Conservation (phyloP, 208 protist genomes). For the Crithidia acanthocephali region DNA sequence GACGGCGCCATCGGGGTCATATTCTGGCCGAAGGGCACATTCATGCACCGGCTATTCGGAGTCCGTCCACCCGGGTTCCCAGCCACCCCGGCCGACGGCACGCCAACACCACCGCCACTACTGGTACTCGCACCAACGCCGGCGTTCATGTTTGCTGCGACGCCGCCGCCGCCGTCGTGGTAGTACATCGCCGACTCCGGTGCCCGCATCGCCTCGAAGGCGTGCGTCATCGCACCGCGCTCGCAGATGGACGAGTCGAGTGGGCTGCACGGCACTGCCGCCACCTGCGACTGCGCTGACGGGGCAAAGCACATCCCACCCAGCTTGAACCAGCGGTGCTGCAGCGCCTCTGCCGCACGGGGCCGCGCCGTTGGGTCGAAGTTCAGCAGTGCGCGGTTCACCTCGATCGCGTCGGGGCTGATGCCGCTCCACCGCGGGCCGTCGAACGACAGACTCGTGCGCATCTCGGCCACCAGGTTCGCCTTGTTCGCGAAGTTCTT, state of each 20-base stretch:
- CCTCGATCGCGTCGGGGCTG: slow-evolving; percentile 53
- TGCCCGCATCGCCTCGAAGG: slow-evolving; percentile 68
- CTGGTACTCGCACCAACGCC: background rate
- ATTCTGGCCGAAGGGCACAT: slow-evolving; percentile 29
- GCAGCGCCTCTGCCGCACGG: slow-evolving; percentile 56
- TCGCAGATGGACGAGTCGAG: slow-evolving; percentile 52
- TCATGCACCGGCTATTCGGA: slow-evolving; percentile 35
- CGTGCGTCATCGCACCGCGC: slow-evolving; percentile 55
- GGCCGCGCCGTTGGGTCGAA: slow-evolving; percentile 60
- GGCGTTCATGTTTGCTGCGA: background rate
- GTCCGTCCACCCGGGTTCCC: slow-evolving; percentile 19
- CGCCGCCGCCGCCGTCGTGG: slow-evolving; percentile 9
- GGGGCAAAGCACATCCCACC: background rate
- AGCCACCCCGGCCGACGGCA: background rate
- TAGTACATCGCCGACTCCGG: slow-evolving; percentile 33
- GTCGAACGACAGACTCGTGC: slow-evolving; percentile 59
- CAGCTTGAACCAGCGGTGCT: slow-evolving; percentile 65
- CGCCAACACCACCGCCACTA: background rate
- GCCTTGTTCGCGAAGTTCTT: slow-evolving; percentile 66
- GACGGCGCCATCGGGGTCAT: slow-evolving; percentile 3
- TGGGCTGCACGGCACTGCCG: slow-evolving; percentile 22
- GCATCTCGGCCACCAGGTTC: slow-evolving; percentile 72
- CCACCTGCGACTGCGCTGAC: background rate
- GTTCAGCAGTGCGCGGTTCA: slow-evolving; percentile 53
- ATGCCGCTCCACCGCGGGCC: slow-evolving; percentile 64